These are phyloP conservation scores for Sphaceloma murrayae DNA, from an alignment of 2,329 filamentous ascomycete species.

Conservation along the genomic window DNA sequence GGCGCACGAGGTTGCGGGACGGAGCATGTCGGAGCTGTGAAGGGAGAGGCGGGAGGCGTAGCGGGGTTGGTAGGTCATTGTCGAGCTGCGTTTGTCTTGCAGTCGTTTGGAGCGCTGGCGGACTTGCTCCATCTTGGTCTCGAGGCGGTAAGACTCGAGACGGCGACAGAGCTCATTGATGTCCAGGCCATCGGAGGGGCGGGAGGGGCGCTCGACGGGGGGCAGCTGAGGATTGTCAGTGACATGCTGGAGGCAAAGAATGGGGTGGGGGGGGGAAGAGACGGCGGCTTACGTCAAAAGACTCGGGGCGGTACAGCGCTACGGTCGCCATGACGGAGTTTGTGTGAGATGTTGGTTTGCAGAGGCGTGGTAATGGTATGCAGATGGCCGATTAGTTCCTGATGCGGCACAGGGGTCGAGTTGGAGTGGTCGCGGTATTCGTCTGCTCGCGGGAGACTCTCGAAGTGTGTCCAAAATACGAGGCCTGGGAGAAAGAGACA, in stretches of 20 bases:
- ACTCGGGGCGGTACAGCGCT: constrained; percentile 3
- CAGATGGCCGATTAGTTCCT: constrained; percentile 13
- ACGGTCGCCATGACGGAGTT: constrained; percentile 11
- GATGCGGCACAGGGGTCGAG: neutral
- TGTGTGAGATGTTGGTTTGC: neutral
- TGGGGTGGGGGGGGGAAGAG: too few species aligned
- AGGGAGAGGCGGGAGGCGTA: constrained; percentile 12
- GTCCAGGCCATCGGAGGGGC: constrained; percentile 17
- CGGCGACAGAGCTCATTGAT: constrained; percentile 18
- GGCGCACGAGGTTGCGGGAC: neutral
- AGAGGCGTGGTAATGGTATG: too few species aligned
- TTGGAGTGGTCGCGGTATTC: constrained; percentile 4
- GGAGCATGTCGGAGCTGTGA: neutral
- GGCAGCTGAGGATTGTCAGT: constrained; percentile 2
- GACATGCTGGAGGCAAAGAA: too few species aligned
- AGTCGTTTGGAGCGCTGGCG: constrained; percentile 12
- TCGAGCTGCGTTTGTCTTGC: constrained; percentile 5
- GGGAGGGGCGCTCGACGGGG: constrained; percentile 11
- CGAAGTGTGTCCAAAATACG: constrained; percentile 1
- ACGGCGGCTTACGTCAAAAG: neutral
- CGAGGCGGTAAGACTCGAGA: constrained; percentile 18
- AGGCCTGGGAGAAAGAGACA: constrained; percentile 13
- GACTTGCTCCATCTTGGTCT: constrained; percentile 18
- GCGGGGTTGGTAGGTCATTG: constrained; percentile 12
- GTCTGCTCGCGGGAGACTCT: too few species aligned